phyloP scores from a whole-genome alignment of 2,329 filamentous ascomycete genomes.

The Arthroderma sp. region DNA sequence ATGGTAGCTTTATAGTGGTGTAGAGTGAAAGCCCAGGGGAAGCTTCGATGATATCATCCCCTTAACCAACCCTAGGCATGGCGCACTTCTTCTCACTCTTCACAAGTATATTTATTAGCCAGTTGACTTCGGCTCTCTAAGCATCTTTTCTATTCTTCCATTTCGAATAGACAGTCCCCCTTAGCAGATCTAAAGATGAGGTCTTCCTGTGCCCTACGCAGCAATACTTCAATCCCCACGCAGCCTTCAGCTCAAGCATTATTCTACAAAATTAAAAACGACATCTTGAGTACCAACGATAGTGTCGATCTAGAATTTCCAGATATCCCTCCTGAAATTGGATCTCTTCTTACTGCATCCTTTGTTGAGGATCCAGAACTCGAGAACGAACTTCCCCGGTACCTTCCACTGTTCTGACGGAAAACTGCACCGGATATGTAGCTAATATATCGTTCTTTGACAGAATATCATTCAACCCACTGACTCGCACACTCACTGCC shows the following conservation, averaged over 20 bases:
- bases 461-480: conserved; percentile 4
- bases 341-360: conserved; percentile 3
- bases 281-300: conserved; percentile 2
- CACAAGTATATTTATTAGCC: too few relatives aligned
- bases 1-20: too few relatives aligned
- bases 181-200: too few relatives aligned
- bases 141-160: too few relatives aligned
- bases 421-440: neutral
- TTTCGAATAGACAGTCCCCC: too few relatives aligned
- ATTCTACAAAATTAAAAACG: conserved; percentile 2
- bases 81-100: too few relatives aligned
- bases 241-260: conserved; percentile 2
- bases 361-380: conserved; percentile 6
- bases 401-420: conserved; percentile 1
- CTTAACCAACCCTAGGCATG: too few relatives aligned
- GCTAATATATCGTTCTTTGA: neutral
- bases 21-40: too few relatives aligned
- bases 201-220: neutral
- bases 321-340: conserved; percentile 3
- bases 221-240: conserved; percentile 2
- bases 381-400: conserved; percentile 2
- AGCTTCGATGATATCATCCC: too few relatives aligned
- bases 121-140: too few relatives aligned
- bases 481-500: conserved; percentile 3
- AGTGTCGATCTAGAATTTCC: conserved; percentile 2